Conservation (phyloP, 768 basidiomycete species). For the Tricholoma saponaceum region DNA sequence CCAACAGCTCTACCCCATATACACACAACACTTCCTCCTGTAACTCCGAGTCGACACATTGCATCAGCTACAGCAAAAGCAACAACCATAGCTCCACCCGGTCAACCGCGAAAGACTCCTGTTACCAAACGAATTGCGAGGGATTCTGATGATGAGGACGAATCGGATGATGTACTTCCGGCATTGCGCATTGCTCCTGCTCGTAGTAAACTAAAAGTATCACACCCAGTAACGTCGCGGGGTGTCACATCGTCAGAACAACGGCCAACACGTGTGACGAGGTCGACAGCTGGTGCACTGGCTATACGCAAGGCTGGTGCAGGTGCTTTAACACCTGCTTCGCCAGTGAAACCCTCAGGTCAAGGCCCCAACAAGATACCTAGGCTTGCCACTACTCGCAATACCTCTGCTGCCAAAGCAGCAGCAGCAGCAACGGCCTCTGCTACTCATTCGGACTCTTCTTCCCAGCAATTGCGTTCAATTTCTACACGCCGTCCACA, state of each 20-base stretch:
- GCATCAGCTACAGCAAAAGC: constrained; percentile 68
- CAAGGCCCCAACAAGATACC: constrained; percentile 67
- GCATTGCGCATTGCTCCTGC: constrained; percentile 51
- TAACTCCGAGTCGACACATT: constrained; percentile 78
- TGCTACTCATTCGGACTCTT: constrained; percentile 20
- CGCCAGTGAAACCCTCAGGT: constrained; percentile 39
- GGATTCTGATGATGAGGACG: constrained; percentile 69
- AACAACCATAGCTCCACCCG: constrained; percentile 68
- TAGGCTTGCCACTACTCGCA: constrained; percentile 52
- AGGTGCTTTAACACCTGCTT: constrained; percentile 29
- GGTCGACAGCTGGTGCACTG: constrained; percentile 58
- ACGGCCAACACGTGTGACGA: constrained; percentile 67
- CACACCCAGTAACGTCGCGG: constrained; percentile 36
- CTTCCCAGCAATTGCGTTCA: constrained; percentile 13
- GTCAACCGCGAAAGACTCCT: constrained; percentile 87
- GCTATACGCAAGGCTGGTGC: constrained; percentile 52
- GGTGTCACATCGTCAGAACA: constrained; percentile 63
- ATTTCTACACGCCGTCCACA: constrained; percentile 28
- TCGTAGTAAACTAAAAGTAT: constrained; percentile 33
- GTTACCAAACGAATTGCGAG: constrained; percentile 64
- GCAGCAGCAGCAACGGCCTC: constrained; percentile 35
- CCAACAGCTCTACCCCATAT: constrained; percentile 26
- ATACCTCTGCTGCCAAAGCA: constrained; percentile 43
- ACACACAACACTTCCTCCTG: constrained; percentile 51
- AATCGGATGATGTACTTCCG: constrained; percentile 58